phyloP scores from a whole-genome alignment of 371 early-diverging fungal genomes.

The Lichtheimia corymbifera region DNA sequence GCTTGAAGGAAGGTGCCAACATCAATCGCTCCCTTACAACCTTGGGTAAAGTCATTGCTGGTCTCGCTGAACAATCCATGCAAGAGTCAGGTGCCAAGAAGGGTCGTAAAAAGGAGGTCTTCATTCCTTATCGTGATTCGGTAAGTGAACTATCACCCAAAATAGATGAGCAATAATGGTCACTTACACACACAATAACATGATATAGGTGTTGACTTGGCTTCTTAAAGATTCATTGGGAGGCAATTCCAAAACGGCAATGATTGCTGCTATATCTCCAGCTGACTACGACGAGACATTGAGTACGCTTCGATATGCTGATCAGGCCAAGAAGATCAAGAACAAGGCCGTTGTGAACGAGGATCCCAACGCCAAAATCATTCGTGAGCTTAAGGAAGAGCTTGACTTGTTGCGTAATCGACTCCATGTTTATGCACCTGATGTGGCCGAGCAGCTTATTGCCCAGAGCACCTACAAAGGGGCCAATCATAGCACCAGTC shows the following conservation, averaged over 20 bases:
- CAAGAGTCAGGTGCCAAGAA: conserved; percentile 41
- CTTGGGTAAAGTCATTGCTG: conserved; percentile 96
- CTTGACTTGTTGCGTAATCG: conserved; percentile 67
- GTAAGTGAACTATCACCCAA: conserved; percentile 34
- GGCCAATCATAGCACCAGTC: neutral
- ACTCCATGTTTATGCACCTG: conserved; percentile 64
- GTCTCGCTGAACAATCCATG: conserved; percentile 80
- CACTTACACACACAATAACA: too few species aligned
- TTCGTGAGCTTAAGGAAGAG: conserved; percentile 88
- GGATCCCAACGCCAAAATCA: conserved; percentile 83
- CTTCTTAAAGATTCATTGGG: conserved; percentile 92
- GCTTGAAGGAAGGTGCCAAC: conserved; percentile 98
- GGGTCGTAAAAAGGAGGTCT: conserved; percentile 56
- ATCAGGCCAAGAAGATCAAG: conserved; percentile 91
- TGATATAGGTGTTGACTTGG: conserved; percentile 80
- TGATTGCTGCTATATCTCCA: conserved; percentile 88
- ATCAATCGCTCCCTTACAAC: conserved; percentile 97
- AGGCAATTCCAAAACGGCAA: conserved; percentile 93
- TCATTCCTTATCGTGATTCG: conserved; percentile 90
- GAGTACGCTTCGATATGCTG: conserved; percentile 94
- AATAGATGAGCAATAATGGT: neutral
- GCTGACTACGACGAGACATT: conserved; percentile 88
- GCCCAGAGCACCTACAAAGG: conserved; percentile 38
- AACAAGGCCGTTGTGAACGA: conserved; percentile 93
- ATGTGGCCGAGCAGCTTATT: conserved; percentile 45